phyloP scores from a whole-genome alignment of 179 eudicot species.

The Camellia oleifera region DNA sequence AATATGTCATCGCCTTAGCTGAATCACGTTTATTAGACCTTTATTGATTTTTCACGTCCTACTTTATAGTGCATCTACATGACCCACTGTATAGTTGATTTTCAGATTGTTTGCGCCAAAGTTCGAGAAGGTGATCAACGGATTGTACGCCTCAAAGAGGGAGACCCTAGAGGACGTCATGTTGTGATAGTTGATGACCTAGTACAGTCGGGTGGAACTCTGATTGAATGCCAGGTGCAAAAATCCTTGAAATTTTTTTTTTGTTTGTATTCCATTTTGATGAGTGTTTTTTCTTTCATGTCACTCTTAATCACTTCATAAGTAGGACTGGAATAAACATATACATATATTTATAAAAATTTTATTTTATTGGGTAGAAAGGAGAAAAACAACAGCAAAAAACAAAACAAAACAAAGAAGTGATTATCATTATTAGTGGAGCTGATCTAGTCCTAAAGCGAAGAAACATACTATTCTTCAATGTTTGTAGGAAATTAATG shows the following conservation, averaged over 20 bases:
- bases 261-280: background rate
- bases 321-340: background rate
- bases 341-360: background rate
- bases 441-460: background rate
- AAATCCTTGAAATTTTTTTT: background rate
- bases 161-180: conserved; percentile 95
- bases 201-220: conserved; percentile 96
- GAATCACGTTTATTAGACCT: background rate
- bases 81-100: conserved; percentile 18
- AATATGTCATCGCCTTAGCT: background rate
- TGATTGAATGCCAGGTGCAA: conserved; percentile 87
- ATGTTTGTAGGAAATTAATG: no score
- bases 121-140: conserved; percentile 96
- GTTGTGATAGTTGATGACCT: conserved; percentile 99
- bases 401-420: background rate
- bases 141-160: conserved; percentile 91
- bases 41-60: no score
- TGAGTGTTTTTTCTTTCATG: background rate
- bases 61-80: background rate
- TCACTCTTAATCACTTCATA: background rate
- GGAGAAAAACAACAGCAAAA: background rate
- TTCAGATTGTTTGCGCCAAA: conserved; percentile 87
- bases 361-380: background rate
- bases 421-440: background rate
- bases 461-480: background rate